Evolutionary conservation across 495 filamentous ascomycete species (phyloP), one percentile per base, ranked within the genome.

Genomic region (Symbiotaphrina buchneri): DNA sequence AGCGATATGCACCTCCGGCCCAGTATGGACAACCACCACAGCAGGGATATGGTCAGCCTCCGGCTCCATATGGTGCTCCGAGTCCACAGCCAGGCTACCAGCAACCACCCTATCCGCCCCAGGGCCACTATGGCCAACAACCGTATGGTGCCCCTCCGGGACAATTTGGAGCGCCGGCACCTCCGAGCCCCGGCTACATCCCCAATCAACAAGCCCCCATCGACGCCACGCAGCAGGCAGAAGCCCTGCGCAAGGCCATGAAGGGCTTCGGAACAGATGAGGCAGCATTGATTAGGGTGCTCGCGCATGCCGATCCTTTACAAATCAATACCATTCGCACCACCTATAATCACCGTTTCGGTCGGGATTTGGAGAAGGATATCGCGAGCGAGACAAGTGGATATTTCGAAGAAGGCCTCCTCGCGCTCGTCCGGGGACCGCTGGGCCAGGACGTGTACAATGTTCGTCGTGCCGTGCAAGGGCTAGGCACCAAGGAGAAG

Each of bases 191-290:
- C 0, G 74, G 75, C 21, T 81, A 79, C 33, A 65, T 70, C 40
- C 48, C 58, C 13, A n/a, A n/a, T n/a, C n/a, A n/a, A n/a, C n/a
- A n/a, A n/a, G 77, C 75, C 16, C 59, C 56, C 4, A 74, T 65
- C 44, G 68, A 83, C 34, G 69, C 61, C 29, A 57, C 51, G 2
- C 43, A 49, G 1, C 67, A 90, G 34, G 77, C 79, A 0, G 63
- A 81, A 29, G 58, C 49, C 6, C 56, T 91, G 15, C 61, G 79
- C 31, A 64, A 63, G 41, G 80, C 85, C 2, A 91, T 91, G 76
- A 90, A 90, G 54, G 81, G 84, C 5, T 73, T 87, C 35, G 84
- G 83, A 26, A 93, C 84, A 0, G 70, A 93, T 41, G 83, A 92
- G 47, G 67, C 65, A 30, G 48, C 63, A 0, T 56, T 93, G 0